These are phyloP conservation scores for Aspergillus fumigatiaffinis DNA, from an alignment of 2,329 filamentous ascomycete species.

Conservation along the genomic window DNA sequence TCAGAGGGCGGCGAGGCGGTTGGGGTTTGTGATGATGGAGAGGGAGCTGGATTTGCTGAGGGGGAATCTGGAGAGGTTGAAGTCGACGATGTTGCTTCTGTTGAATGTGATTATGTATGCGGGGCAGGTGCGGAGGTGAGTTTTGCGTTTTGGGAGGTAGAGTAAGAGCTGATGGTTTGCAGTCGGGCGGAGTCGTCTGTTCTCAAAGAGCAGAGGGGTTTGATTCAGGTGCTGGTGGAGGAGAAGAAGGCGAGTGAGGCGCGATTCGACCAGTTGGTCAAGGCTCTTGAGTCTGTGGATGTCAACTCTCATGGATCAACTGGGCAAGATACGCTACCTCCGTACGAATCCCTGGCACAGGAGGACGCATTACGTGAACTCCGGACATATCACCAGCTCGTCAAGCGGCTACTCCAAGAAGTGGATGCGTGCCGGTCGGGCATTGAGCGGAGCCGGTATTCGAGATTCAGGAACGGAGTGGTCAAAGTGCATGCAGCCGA, in stretches of 20 bases:
- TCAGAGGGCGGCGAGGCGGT: constrained; percentile 6
- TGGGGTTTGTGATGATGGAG: constrained; percentile 21
- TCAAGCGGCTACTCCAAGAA: background rate
- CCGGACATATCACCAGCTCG: background rate
- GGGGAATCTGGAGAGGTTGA: constrained; percentile 30
- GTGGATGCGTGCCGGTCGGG: background rate
- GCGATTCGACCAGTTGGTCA: background rate
- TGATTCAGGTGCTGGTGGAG: background rate
- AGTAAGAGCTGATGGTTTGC: background rate
- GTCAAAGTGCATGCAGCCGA: background rate
- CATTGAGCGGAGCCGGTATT: background rate
- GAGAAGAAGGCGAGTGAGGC: background rate
- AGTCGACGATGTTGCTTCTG: constrained; percentile 26
- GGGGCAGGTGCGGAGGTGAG: constrained; percentile 16
- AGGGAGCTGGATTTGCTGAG: constrained; percentile 22
- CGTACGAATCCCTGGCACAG: background rate
- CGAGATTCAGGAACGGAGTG: background rate
- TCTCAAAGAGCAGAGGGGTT: background rate
- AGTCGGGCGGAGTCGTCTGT: background rate
- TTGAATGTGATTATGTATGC: constrained; percentile 31
- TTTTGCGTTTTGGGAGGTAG: background rate
- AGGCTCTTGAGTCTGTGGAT: background rate
- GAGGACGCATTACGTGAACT: background rate
- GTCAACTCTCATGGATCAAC: background rate
- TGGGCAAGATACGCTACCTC: background rate